phyloP scores from a whole-genome alignment of 306 rosid species.

The Lupinus albus region DNA sequence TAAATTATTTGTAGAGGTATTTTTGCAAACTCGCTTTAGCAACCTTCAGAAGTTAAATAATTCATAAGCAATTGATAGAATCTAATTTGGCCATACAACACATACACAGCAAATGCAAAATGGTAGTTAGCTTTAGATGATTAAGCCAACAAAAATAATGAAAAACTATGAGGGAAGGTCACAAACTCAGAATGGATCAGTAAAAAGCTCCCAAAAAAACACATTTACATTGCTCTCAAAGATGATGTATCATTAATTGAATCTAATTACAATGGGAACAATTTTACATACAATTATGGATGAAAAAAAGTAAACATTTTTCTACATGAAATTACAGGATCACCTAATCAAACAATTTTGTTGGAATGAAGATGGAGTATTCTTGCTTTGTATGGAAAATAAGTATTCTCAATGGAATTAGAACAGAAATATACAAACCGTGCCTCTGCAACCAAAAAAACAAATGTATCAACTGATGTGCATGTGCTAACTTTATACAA shows the following conservation, averaged over 20 bases:
- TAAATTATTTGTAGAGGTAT: too few relatives aligned
- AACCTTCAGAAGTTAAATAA: too few relatives aligned
- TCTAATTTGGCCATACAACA: too few relatives aligned
- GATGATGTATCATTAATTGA: constrained; percentile 46
- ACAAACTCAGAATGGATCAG: too few relatives aligned
- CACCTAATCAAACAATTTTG: constrained; percentile 45
- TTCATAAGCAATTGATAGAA: too few relatives aligned
- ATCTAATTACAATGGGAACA: constrained; percentile 8
- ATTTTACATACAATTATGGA: constrained; percentile 49
- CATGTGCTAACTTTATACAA: constrained; percentile 27
- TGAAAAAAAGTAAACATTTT: constrained; percentile 43
- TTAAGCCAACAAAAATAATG: not conserved
- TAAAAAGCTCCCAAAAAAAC: constrained; percentile 18
- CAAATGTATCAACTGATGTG: too few relatives aligned
- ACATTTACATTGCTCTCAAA: constrained; percentile 38
- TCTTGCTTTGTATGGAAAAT: constrained; percentile 43
- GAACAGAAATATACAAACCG: constrained; percentile 48
- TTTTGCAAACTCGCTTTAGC: too few relatives aligned
- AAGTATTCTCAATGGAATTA: constrained; percentile 41
- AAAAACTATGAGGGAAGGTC: not conserved
- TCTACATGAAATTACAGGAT: constrained; percentile 33
- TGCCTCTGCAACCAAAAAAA: constrained; percentile 50
- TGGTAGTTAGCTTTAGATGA: too few relatives aligned
- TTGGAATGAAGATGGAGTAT: constrained; percentile 9
- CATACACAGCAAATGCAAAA: too few relatives aligned